phyloP scores from a whole-genome alignment of 192 early-diverging fungal genomes.

The Dissophora ornata region DNA sequence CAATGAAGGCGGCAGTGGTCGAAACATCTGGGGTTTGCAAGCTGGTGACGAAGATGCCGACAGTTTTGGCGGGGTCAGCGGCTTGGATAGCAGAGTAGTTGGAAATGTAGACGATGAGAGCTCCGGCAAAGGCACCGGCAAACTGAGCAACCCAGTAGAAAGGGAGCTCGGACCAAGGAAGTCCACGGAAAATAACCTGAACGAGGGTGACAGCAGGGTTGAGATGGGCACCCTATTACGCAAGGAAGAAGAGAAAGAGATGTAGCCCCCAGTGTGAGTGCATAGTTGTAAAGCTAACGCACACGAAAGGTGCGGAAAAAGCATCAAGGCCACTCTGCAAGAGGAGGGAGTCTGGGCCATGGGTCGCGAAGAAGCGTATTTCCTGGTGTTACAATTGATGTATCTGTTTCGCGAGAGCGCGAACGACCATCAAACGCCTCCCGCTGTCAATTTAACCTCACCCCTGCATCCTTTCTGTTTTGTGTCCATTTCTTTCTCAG shows the following conservation, averaged over 20 bases:
- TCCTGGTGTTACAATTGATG: too few species aligned
- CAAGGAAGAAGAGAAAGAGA: neutral
- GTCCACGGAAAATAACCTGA: slow-evolving; percentile 72
- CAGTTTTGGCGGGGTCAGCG: slow-evolving; percentile 49
- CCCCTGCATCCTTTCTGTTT: too few species aligned
- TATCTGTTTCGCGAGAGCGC: too few species aligned
- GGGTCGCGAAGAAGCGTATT: too few species aligned
- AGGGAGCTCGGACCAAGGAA: slow-evolving; percentile 75
- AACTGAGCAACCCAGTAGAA: slow-evolving; percentile 74
- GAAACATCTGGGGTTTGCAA: slow-evolving; percentile 53
- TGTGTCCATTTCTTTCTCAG: too few species aligned
- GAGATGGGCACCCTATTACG: slow-evolving; percentile 73
- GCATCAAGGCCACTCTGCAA: too few species aligned
- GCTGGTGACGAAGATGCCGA: slow-evolving; percentile 51
- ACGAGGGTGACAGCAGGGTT: slow-evolving; percentile 83
- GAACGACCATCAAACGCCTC: too few species aligned
- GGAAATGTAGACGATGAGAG: slow-evolving; percentile 72
- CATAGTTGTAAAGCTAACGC: neutral
- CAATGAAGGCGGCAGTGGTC: slow-evolving; percentile 64
- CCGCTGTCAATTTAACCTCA: too few species aligned
- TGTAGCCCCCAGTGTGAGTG: neutral
- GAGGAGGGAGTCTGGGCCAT: too few species aligned
- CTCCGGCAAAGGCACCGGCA: slow-evolving; percentile 77
- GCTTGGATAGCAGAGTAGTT: slow-evolving; percentile 70
- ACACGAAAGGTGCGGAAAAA: too few species aligned